These are phyloP conservation scores for Penicillium sp. DNA, from an alignment of 2,329 filamentous ascomycete species.

Conservation along the genomic window DNA sequence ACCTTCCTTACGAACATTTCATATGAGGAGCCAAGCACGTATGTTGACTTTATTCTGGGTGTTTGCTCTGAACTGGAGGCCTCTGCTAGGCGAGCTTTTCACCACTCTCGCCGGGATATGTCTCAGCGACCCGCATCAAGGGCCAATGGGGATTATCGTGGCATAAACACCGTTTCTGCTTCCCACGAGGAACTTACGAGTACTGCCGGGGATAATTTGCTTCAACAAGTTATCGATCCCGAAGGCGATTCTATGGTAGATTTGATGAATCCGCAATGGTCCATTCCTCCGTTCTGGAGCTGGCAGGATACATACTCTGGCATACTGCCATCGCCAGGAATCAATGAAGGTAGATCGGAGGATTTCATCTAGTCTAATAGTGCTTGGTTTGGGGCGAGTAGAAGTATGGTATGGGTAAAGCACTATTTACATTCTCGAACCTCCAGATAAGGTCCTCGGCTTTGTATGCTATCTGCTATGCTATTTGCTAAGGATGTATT, in stretches of 20 bases:
- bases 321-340: not conserved
- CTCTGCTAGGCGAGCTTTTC: constrained; percentile 2
- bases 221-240: not conserved
- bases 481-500: not conserved
- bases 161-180: not conserved
- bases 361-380: not conserved
- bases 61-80: constrained; percentile 10
- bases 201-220: not conserved
- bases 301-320: constrained; percentile 1
- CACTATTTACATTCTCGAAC: not conserved
- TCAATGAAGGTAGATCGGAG: not conserved
- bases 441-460: not conserved
- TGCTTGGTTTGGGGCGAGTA: not conserved
- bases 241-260: not conserved
- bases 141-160: not conserved
- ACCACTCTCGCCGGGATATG: not conserved
- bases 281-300: constrained; percentile 15
- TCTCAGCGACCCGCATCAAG: not conserved
- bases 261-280: constrained; percentile 8
- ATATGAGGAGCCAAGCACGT: constrained; percentile 13
- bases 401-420: no score
- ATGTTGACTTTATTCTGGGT: constrained; percentile 14
- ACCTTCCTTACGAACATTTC: constrained; percentile 7
- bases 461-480: not conserved
- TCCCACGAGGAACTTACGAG: not conserved